A percentile compares a stretch with the other conserved stretches of the same genome.
phyloP scores from a whole-genome alignment of 345 rosid species.

The Lepidium africanum region DNA sequence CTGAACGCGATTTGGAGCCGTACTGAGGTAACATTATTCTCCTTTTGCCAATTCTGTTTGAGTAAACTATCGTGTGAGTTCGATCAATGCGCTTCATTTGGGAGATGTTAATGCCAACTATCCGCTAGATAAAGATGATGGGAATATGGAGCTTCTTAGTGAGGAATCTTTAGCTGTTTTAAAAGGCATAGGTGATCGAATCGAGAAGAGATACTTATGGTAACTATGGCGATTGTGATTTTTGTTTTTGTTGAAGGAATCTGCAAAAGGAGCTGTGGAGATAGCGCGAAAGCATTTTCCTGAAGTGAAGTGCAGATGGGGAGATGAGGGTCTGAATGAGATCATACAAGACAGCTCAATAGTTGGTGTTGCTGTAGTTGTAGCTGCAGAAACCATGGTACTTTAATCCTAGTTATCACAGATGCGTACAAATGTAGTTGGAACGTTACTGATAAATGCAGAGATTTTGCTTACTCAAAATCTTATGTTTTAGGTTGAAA shows the following conservation, averaged over 20 bases:
- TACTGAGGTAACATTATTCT: conserved; percentile 41
- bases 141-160: background rate
- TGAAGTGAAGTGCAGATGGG: conserved; percentile 76
- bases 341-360: conserved; percentile 58
- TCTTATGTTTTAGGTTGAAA: conserved; percentile 51
- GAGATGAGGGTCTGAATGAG: conserved; percentile 67
- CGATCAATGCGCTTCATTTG: background rate
- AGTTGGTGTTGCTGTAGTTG: conserved; percentile 82
- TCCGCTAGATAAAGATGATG: background rate
- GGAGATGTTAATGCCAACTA: background rate
- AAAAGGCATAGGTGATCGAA: background rate
- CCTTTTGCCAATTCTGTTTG: background rate
- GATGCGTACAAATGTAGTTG: background rate
- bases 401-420: background rate
- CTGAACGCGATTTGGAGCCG: conserved; percentile 89
- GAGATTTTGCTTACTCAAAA: background rate
- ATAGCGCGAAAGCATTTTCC: conserved; percentile 70
- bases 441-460: background rate
- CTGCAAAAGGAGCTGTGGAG: conserved; percentile 73
- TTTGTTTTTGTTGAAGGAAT: conserved; percentile 42
- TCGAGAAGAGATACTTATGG: background rate
- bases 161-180: conserved; percentile 1
- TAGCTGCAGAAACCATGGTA: conserved; percentile 90
- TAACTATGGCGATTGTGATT: background rate
- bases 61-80: background rate